A percentile compares a stretch with the other conserved stretches of the same genome.
Conservation (phyloP, 805 yeast species). For the Cyberlindnera galapagoensis region DNA sequence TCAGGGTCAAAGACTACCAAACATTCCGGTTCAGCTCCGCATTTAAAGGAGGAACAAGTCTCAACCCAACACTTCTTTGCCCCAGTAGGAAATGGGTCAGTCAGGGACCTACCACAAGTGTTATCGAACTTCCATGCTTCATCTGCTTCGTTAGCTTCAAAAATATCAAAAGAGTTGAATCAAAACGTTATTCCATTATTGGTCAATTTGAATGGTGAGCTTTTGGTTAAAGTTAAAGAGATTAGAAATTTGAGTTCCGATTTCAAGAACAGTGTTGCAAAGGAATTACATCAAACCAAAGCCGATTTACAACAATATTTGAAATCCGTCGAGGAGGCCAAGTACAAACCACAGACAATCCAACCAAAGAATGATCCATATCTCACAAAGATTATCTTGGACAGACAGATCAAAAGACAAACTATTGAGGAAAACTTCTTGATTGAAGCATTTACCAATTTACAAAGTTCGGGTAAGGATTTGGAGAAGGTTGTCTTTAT, state of each 20-base stretch:
- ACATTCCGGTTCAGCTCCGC: constrained; percentile 14
- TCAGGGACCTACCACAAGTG: constrained; percentile 75
- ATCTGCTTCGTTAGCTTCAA: constrained; percentile 51
- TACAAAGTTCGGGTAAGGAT: constrained; percentile 83
- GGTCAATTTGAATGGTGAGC: constrained; percentile 66
- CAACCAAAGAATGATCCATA: constrained; percentile 73
- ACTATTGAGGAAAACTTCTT: constrained; percentile 78
- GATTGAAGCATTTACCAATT: constrained; percentile 81
- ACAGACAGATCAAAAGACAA: constrained; percentile 71
- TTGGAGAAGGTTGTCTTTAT: constrained; percentile 81
- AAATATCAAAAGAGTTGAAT: constrained; percentile 53
- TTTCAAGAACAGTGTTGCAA: constrained; percentile 68
- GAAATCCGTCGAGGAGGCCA: constrained; percentile 61
- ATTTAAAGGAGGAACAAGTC: constrained; percentile 12
- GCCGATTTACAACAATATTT: constrained; percentile 44
- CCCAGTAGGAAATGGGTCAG: constrained; percentile 72
- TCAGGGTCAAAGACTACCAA: constrained; percentile 1
- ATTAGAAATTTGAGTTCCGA: constrained; percentile 78
- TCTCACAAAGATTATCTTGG: constrained; percentile 62
- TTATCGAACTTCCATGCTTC: constrained; percentile 60
- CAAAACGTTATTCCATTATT: constrained; percentile 58
- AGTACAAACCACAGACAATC: constrained; percentile 35
- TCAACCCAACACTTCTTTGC: constrained; percentile 44
- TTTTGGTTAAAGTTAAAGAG: constrained; percentile 79
- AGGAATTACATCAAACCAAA: constrained; percentile 65